phyloP scores from a whole-genome alignment of 2,329 filamentous ascomycete genomes.

The Thermoascus crustaceus region DNA sequence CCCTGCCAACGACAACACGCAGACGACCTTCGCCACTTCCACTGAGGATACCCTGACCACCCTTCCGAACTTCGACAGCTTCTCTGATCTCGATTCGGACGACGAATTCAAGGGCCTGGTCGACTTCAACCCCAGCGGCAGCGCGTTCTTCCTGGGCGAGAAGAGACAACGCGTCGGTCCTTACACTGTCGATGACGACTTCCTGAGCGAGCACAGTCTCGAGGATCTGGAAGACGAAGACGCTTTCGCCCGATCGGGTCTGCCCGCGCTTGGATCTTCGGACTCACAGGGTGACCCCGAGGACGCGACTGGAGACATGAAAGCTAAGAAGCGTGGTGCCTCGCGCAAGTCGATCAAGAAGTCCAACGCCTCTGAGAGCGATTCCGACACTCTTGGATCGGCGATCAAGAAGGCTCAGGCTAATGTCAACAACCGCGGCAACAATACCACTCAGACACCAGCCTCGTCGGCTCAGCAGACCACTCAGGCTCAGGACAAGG shows the following conservation, averaged over 20 bases:
- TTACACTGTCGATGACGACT: conserved; percentile 65
- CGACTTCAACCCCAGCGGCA: conserved; percentile 54
- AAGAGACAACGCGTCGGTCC: conserved; percentile 68
- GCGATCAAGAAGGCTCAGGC: conserved; percentile 22
- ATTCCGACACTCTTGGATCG: conserved; percentile 21
- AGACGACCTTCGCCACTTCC: conserved; percentile 33
- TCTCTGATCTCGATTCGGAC: conserved; percentile 85
- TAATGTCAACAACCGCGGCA: conserved; percentile 19
- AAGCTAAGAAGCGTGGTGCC: conserved; percentile 41
- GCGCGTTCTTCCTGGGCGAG: conserved; percentile 52
- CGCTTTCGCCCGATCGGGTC: conserved; percentile 50
- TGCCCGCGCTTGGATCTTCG: conserved; percentile 54
- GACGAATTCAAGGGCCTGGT: conserved; percentile 76
- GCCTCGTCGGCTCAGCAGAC: conserved; percentile 33
- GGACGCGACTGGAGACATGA: conserved; percentile 32
- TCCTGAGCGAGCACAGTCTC: conserved; percentile 67
- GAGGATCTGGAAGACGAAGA: conserved; percentile 66
- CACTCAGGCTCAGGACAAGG: conserved; percentile 36
- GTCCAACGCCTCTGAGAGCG: conserved; percentile 18
- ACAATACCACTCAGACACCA: conserved; percentile 30
- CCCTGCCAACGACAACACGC: conserved; percentile 28
- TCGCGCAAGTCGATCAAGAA: conserved; percentile 31
- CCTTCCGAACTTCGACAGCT: conserved; percentile 70
- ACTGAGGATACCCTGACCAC: conserved; percentile 46
- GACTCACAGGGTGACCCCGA: conserved; percentile 33